Percentiles rank a stretch among this genome's conserved stretches.
Conservation (phyloP, 2,329 filamentous ascomycete genomes). For the Colletotrichum godetiae region DNA sequence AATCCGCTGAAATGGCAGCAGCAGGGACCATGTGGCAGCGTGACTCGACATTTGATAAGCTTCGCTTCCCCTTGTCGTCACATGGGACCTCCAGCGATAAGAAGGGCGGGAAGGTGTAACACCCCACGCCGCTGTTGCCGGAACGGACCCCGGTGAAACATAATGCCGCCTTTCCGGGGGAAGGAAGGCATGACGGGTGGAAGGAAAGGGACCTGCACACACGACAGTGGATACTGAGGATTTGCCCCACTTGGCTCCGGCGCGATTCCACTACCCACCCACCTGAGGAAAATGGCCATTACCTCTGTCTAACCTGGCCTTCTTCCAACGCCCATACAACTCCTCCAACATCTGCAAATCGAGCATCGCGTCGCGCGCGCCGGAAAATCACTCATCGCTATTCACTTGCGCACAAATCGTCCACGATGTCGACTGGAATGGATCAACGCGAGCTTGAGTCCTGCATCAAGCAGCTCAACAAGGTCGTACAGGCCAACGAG, state of each 20-base stretch:
- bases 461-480: constrained; percentile 82
- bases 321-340: constrained; percentile 11
- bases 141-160: constrained; percentile 9
- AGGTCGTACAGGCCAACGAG: constrained; percentile 81
- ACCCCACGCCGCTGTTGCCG: constrained; percentile 5
- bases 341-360: background rate
- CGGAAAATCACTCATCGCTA: background rate
- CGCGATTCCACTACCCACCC: constrained; percentile 21
- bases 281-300: constrained; percentile 16
- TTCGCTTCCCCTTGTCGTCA: constrained; percentile 28
- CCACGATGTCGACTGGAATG: constrained; percentile 60
- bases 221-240: background rate
- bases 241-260: constrained; percentile 29
- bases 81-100: constrained; percentile 31
- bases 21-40: constrained; percentile 34
- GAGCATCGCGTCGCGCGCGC: background rate
- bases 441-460: constrained; percentile 84
- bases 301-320: constrained; percentile 3
- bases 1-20: constrained; percentile 26
- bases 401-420: background rate
- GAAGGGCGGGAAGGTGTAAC: constrained; percentile 3
- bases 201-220: background rate
- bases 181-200: background rate
- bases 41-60: constrained; percentile 33
- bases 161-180: constrained; percentile 18